Evolutionary conservation across 495 filamentous ascomycete species (phyloP).

Genomic region (Talaromyces nanjingensis): DNA sequence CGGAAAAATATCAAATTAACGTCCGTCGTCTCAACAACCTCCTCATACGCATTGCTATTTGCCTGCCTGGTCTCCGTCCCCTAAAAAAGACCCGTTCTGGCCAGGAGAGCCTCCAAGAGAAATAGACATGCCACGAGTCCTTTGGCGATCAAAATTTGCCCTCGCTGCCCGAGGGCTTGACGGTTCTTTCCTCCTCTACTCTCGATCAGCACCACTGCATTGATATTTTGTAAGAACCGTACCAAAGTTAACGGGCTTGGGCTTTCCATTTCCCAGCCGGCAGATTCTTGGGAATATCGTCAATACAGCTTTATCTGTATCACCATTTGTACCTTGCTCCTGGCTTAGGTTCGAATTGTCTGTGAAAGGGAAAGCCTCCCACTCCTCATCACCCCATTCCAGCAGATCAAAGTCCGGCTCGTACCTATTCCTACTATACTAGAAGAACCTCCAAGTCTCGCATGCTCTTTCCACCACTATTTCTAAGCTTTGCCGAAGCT

Average conservation of each 20-base stretch:
- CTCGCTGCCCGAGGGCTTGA: constrained; percentile 4
- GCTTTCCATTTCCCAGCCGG: constrained; percentile 7
- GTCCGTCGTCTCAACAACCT: background rate
- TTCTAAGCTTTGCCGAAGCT: constrained; percentile 11
- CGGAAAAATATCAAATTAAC: too few relatives aligned
- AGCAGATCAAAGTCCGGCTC: constrained; percentile 17
- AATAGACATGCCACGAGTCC: constrained; percentile 5
- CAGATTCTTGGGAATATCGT: constrained; percentile 14
- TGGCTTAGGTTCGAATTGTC: constrained; percentile 3
- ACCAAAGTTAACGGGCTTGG: constrained; percentile 5
- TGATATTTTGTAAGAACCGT: constrained; percentile 6
- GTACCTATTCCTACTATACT: constrained; percentile 12
- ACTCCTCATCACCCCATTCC: constrained; percentile 12
- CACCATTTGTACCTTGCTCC: background rate
- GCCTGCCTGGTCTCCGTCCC: background rate
- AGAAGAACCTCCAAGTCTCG: constrained; percentile 14
- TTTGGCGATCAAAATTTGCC: background rate
- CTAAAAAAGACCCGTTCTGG: constrained; percentile 7
- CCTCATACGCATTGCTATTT: background rate
- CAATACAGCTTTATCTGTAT: constrained; percentile 9
- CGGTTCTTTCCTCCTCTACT: constrained; percentile 2
- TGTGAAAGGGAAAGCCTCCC: constrained; percentile 10
- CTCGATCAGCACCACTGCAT: background rate
- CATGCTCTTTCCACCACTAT: constrained; percentile 15
- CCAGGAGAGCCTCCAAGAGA: background rate